Evolutionary conservation across 768 basidiomycete species (phyloP), one percentile per base, ranked within the genome.

Genomic region (Melanogaster broomeanus): DNA sequence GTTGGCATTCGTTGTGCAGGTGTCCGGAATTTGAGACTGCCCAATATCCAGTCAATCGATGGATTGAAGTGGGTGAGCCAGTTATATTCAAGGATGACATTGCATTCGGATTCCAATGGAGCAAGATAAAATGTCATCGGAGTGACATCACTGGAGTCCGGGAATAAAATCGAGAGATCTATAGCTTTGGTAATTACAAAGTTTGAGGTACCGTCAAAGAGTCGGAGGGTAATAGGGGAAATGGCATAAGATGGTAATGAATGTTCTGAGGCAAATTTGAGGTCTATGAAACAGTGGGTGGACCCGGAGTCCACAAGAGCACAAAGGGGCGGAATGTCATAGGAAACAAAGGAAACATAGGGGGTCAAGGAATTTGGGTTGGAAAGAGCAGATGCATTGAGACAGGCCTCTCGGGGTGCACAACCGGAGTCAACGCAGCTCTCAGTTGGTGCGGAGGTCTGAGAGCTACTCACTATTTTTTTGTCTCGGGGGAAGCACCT

Each of bases 311-410:
- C 48, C 4, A 49, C 22, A 0, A 49, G 21, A 5, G 27, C 28
- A 19, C 27, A n/a, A 12, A 41, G 3, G 13, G 28, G 10, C 6
- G 48, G 24, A 10, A 42, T 18, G 9, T 18, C 3, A 21, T 42
- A 33, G 0, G 27, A 4, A 34, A 6, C 1, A 22, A 41, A 0
- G 15, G 21, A 41, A n/a, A 46, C 6, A 49, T 38, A n/a, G n/a
- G n/a, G n/a, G n/a, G n/a, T n/a, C n/a, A n/a, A n/a, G n/a, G n/a
- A n/a, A n/a, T n/a, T n/a, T 1, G 31, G 3, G n/a, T 49, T n/a
- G 1, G 21, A 49, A 21, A 51, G 39, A 51, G 50, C 15, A 6
- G 49, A 54, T 4, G 8, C 2, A 13, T 54, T 58, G 30, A 58
- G 53, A 10, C 13, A 11, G n/a, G 41, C 15, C 42, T 51, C 38